A percentile compares a stretch with the other conserved stretches of the same genome.
These are phyloP conservation scores for Fusarium newnesense DNA, from an alignment of 2,329 filamentous ascomycete species.

Conservation along the genomic window DNA sequence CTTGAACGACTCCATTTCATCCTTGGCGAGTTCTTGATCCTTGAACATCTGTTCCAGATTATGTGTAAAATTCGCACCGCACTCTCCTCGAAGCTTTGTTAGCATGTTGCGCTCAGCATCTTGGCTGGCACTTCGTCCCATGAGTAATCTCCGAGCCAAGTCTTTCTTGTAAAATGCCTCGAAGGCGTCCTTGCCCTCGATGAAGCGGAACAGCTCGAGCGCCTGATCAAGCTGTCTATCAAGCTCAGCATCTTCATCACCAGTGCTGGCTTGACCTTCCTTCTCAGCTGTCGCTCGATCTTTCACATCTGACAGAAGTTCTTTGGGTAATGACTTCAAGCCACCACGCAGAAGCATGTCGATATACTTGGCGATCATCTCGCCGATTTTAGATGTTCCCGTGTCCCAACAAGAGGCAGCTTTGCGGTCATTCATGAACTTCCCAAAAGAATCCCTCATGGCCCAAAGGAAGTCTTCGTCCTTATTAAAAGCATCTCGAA, in stretches of 20 bases:
- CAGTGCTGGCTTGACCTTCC: constrained; percentile 72
- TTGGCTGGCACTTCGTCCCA: constrained; percentile 91
- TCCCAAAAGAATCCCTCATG: constrained; percentile 85
- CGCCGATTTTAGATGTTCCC: constrained; percentile 91
- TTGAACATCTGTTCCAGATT: constrained; percentile 99
- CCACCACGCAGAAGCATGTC: constrained; percentile 89
- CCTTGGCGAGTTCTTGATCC: constrained; percentile 91
- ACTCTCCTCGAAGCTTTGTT: constrained; percentile 89
- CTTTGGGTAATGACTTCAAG: constrained; percentile 80
- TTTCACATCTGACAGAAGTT: constrained; percentile 70
- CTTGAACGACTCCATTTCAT: constrained; percentile 93
- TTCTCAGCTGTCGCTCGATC: constrained; percentile 68
- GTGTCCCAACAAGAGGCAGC: constrained; percentile 78
- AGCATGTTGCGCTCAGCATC: constrained; percentile 98
- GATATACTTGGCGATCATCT: constrained; percentile 98
- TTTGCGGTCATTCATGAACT: constrained; percentile 92
- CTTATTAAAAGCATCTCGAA: constrained; percentile 78
- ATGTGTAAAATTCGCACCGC: constrained; percentile 92
- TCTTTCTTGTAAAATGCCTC: constrained; percentile 99
- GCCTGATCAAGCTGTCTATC: constrained; percentile 93
- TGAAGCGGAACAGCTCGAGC: constrained; percentile 93
- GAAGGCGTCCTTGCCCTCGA: constrained; percentile 97
- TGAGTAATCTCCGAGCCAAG: constrained; percentile 85
- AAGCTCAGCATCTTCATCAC: constrained; percentile 91
- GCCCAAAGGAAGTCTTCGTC: constrained; percentile 81